These are phyloP conservation scores for Aspergillus brunneoviolaceus DNA, from an alignment of 2,329 filamentous ascomycete genomes.

Conservation along the genomic window DNA sequence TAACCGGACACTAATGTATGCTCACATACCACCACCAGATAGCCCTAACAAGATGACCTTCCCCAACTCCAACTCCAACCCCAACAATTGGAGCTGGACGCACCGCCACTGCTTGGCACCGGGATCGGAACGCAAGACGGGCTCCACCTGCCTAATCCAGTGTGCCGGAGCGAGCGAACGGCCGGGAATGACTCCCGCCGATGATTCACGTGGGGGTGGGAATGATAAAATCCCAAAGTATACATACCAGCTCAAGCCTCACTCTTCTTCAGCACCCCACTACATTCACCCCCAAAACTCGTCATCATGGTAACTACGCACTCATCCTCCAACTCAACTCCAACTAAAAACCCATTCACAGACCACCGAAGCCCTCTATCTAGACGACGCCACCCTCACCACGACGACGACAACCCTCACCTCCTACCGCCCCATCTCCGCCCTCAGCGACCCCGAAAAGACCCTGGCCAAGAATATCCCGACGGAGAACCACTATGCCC, in stretches of 20 bases:
- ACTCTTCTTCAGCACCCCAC: not conserved
- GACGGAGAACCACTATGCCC: constrained; percentile 16
- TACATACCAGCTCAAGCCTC: not conserved
- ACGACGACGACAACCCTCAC: constrained; percentile 22
- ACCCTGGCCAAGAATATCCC: constrained; percentile 21
- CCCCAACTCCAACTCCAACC: not conserved
- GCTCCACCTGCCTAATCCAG: not conserved
- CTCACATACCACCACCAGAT: no score
- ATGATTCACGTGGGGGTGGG: not conserved
- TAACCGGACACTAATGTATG: no score
- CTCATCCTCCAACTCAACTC: not conserved
- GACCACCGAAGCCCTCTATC: constrained; percentile 25
- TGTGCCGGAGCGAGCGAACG: not conserved
- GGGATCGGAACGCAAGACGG: not conserved
- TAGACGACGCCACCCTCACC: constrained; percentile 24
- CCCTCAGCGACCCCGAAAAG: constrained; percentile 22
- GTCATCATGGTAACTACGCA: not conserved
- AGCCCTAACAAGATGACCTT: no score
- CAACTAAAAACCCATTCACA: not conserved
- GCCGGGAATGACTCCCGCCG: no score
- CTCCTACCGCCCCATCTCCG: constrained; percentile 21
- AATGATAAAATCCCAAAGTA: not conserved
- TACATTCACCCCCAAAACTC: not conserved
- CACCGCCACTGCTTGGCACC: not conserved
- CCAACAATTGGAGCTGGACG: not conserved